Percentiles rank a stretch among this genome's conserved stretches.
These are phyloP conservation scores for Friedmanniomyces simplex DNA, from an alignment of 495 filamentous ascomycete species.

Conservation along the genomic window DNA sequence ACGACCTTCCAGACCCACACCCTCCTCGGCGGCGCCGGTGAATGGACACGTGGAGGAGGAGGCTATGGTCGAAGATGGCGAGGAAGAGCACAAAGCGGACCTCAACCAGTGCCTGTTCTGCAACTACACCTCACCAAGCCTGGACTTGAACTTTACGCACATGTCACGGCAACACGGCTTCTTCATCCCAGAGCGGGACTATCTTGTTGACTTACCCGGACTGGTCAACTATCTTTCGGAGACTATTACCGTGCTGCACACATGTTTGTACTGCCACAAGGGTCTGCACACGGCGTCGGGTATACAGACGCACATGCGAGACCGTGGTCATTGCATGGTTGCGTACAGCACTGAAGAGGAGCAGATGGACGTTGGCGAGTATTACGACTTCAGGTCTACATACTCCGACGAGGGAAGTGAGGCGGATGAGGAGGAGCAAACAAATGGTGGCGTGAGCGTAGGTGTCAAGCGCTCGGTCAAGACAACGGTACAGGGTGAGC, in stretches of 20 bases:
- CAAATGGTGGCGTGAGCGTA: conserved; percentile 49
- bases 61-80: conserved; percentile 17
- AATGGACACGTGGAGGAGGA: conserved; percentile 32
- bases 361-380: conserved; percentile 91
- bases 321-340: conserved; percentile 93
- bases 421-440: conserved; percentile 31
- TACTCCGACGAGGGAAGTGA: conserved; percentile 65
- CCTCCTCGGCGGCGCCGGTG: conserved; percentile 38
- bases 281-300: conserved; percentile 60
- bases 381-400: conserved; percentile 91
- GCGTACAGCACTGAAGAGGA: conserved; percentile 83
- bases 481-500: conserved; percentile 20
- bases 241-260: conserved; percentile 64
- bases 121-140: conserved; percentile 61
- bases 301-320: conserved; percentile 89
- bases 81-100: conserved; percentile 25
- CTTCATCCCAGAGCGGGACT: conserved; percentile 85
- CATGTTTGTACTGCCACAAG: conserved; percentile 79
- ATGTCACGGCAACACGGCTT: conserved; percentile 91
- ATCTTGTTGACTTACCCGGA: conserved; percentile 69
- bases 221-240: conserved; percentile 64
- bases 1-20: conserved; percentile 45
- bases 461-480: conserved; percentile 41
- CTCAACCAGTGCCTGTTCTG: conserved; percentile 81
- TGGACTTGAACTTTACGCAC: conserved; percentile 65